Evolutionary conservation across 192 early-diverging fungal genomes (phyloP).

Genomic region (Backusella australiensis): DNA sequence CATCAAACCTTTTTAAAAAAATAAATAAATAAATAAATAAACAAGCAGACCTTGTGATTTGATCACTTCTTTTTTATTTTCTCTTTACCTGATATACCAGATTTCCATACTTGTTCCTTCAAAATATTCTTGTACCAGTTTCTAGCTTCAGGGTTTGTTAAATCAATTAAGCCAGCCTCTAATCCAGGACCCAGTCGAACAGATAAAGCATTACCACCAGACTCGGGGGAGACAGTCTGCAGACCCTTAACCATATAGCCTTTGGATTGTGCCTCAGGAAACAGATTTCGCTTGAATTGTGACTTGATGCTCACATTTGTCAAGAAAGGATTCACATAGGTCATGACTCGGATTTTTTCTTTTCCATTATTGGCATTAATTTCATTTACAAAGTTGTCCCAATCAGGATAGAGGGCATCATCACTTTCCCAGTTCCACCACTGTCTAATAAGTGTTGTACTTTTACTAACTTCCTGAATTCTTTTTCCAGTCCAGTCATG

Average conservation of each 20-base stretch:
- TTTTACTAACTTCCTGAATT: constrained; percentile 18
- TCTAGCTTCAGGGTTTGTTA: constrained; percentile 37
- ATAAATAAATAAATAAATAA: not conserved
- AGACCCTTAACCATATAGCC: constrained; percentile 25
- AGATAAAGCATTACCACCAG: constrained; percentile 12
- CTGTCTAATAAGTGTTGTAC: constrained; percentile 21
- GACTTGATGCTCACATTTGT: constrained; percentile 25
- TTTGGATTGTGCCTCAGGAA: constrained; percentile 29
- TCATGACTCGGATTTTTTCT: constrained; percentile 13
- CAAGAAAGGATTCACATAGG: constrained; percentile 39
- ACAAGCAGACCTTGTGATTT: not conserved
- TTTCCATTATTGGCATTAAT: not conserved
- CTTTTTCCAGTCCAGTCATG: constrained; percentile 41
- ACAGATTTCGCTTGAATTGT: constrained; percentile 25
- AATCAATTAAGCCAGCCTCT: constrained; percentile 35
- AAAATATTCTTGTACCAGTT: constrained; percentile 37
- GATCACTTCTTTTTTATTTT: not conserved
- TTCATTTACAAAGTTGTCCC: constrained; percentile 22
- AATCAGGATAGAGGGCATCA: constrained; percentile 32
- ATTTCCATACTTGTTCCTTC: constrained; percentile 31
- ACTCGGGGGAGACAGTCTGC: not conserved
- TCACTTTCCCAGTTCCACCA: constrained; percentile 47
- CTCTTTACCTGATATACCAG: constrained; percentile 29
- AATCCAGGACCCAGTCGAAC: constrained; percentile 13
- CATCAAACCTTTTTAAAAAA: constrained; percentile 29